Evolutionary conservation across 2,329 filamentous ascomycete species (phyloP), one percentile per base, ranked within the genome.

Genomic region (Ceratocystis colombiana): DNA sequence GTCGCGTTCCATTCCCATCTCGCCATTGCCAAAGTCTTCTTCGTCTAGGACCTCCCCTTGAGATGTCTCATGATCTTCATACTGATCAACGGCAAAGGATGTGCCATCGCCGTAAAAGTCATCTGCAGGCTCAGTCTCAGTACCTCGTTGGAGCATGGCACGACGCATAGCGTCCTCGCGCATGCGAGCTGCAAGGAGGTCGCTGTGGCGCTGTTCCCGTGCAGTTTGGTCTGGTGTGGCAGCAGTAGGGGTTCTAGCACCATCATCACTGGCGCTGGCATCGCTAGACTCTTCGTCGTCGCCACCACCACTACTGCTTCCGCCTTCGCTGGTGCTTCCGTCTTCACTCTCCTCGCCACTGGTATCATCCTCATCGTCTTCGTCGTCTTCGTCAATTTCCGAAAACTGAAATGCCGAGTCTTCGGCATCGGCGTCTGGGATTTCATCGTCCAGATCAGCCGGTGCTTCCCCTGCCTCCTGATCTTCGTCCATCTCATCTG

Each of bases 361-460:
- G 12, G 20, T 41, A 25, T 66, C 66, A 2, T 79, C 77, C 0
- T 77, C 76, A 3, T 75, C 76, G 3, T 79, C 77, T 0, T 77
- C 76, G 3, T 75, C 76, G 1, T 77, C 75, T 1, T 76, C 77
- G 1, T 75, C 76, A 2, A 80, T 75, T 3, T 76, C 76, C 62
- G 74, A 76, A 33, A 66, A 65, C 20, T 61, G 64, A 33, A 68
- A 68, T 30, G n/a, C 33, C 2, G 64, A 62, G 44, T 78, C 79
- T 64, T 83, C 77, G 4, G 78, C 79, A 45, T 84, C 84, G 2
- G 81, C 87, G 71, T 89, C 86, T 1, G 88, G 88, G 20, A 90
- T 86, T 63, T 89, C 87, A 68, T 88, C 87, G 70, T 91, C 88
- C 65, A 90, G 75, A 75, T 90, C 87, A 46, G 79, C 75, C 67